Percentiles rank a stretch among this genome's conserved stretches.
Conservation (phyloP, 208 protist species). For the Trypanosoma rangeli region DNA sequence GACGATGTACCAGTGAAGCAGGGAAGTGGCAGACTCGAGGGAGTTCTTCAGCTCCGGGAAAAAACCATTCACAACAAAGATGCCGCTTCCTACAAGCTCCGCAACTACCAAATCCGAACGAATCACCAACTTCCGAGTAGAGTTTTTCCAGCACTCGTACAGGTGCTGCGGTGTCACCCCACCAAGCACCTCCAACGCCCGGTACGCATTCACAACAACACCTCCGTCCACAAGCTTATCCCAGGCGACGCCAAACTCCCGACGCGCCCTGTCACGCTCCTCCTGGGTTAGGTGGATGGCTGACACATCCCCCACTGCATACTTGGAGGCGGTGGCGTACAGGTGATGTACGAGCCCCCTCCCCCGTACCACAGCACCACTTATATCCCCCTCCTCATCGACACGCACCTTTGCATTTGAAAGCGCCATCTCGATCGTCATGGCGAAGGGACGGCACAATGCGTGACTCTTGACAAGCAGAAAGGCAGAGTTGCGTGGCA, state of each 20-base stretch:
- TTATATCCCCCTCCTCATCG: slow-evolving; percentile 50
- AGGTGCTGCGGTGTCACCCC: slow-evolving; percentile 36
- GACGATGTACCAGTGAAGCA: slow-evolving; percentile 58
- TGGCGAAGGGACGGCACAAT: slow-evolving; percentile 37
- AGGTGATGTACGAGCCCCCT: slow-evolving; percentile 42
- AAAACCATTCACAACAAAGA: slow-evolving; percentile 55
- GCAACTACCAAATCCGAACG: slow-evolving; percentile 35
- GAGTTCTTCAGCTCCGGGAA: slow-evolving; percentile 42
- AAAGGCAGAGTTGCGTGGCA: slow-evolving; percentile 54
- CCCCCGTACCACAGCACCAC: slow-evolving; percentile 26
- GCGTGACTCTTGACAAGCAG: slow-evolving; percentile 71
- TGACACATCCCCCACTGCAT: slow-evolving; percentile 39
- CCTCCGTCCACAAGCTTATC: slow-evolving; percentile 19
- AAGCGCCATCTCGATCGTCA: slow-evolving; percentile 38
- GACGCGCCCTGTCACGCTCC: slow-evolving; percentile 28
- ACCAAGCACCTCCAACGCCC: slow-evolving; percentile 34
- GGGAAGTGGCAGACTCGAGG: slow-evolving; percentile 31
- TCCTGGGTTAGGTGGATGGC: slow-evolving; percentile 30
- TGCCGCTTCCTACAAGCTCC: slow-evolving; percentile 25
- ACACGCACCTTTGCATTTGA: slow-evolving; percentile 34
- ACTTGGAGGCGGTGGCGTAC: slow-evolving; percentile 34
- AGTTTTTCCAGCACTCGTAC: slow-evolving; percentile 28
- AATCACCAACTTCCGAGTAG: slow-evolving; percentile 25
- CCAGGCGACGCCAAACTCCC: slow-evolving; percentile 37
- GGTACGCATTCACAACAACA: slow-evolving; percentile 43